Percentiles rank a stretch among this genome's conserved stretches.
These are phyloP conservation scores for Cladorrhinum sp. DNA, from an alignment of 2,329 filamentous ascomycete genomes.

Conservation along the genomic window DNA sequence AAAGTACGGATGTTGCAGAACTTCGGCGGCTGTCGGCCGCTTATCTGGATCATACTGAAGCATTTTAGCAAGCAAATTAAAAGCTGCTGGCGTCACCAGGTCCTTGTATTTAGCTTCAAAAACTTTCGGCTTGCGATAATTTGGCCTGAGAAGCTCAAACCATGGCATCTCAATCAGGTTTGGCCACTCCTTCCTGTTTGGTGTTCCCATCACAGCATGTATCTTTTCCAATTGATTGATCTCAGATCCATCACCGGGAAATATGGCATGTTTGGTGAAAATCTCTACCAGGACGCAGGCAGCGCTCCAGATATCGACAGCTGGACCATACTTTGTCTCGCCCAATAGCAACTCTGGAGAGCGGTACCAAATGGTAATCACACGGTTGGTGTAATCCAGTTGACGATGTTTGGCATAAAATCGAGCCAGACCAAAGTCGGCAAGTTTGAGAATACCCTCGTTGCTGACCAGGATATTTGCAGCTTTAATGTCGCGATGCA, in stretches of 20 bases:
- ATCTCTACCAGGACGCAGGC: constrained; percentile 97
- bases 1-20: constrained; percentile 87
- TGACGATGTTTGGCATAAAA: constrained; percentile 93
- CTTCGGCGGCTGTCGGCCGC: constrained; percentile 77
- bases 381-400: constrained; percentile 95
- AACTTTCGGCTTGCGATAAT: constrained; percentile 65
- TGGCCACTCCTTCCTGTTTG: constrained; percentile 81
- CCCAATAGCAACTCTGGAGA: constrained; percentile 87
- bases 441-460: constrained; percentile 83
- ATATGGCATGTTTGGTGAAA: constrained; percentile 89
- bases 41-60: constrained; percentile 85
- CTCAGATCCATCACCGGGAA: constrained; percentile 93
- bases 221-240: constrained; percentile 95
- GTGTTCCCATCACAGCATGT: constrained; percentile 88
- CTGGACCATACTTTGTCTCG: constrained; percentile 84
- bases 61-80: constrained; percentile 79
- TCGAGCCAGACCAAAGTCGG: constrained; percentile 91
- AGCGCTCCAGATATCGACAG: constrained; percentile 94
- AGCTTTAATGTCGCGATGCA: constrained; percentile 97
- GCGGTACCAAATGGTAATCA: constrained; percentile 98
- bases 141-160: constrained; percentile 87
- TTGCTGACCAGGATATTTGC: constrained; percentile 95
- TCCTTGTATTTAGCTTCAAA: constrained; percentile 84
- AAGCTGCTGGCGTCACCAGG: constrained; percentile 72
- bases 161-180: constrained; percentile 90